Base-by-base conservation (phyloP, 2,329 filamentous ascomycete genomes). In the Hortaea sp. region DNA sequence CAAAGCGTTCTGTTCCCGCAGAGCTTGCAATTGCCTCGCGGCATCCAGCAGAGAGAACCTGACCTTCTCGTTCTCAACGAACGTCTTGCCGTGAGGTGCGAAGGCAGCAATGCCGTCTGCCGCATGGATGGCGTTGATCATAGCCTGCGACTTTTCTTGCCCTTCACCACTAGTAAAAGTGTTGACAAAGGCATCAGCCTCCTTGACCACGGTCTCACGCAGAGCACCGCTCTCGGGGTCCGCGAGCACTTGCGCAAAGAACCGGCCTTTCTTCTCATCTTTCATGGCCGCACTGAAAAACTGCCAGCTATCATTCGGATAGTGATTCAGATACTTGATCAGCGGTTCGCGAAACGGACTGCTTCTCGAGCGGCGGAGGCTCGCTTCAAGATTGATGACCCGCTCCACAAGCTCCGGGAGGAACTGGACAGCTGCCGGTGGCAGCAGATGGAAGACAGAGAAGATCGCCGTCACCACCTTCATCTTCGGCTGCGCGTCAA, bases 391-490 rank as follows among this genome's bases (percentile, higher is more conserved):
- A 38, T 88, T 84, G 46, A 98, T 73, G n/a, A 94, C 87, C 43
- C 85, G 86, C 54, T 94, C 85, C 42, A 97, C 87, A 39, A 98
- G 77, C 29, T 85, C 80, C 50, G 89, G 87, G 66, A 97, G 88
- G 64, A 98, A 98, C 11, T 83, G 81, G 49, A 89, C 86, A 1
- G 94, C 94, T 7, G 88, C 88, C 0, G 87, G 77, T 0, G 94
- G 92, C 4, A 99, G 74, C n/a, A 98, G 76, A 63, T 97, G 89
- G 65, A 98, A 98, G 47, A 98, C 90, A 61, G 95, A 92, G 64
- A 98, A 84, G 45, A 97, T 94, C 0, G 90, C 87, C 2, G 88
- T 85, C 34, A 97, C 88, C 41, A 97, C 85, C 68, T 92, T 94
- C 84, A 98, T 95, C 56, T 87, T 82, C 10, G 79, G 78, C 56